Conservation (phyloP, 2,329 filamentous ascomycete genomes). For the Malbranchea zuffiana region DNA sequence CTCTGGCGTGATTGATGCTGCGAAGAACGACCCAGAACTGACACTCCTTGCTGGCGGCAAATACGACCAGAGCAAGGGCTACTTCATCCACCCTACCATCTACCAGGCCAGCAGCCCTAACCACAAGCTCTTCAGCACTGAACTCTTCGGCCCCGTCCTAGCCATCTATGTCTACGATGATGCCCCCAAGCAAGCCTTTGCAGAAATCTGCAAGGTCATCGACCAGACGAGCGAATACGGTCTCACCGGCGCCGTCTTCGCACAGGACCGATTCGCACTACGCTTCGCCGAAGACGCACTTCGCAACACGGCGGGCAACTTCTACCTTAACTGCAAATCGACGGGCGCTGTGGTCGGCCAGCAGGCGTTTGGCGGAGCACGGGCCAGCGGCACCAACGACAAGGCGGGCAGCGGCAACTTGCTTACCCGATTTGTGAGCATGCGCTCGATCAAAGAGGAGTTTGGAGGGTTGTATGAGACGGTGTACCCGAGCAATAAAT, state of each 20-base stretch:
- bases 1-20: constrained; percentile 60
- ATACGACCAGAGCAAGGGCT: constrained; percentile 67
- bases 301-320: constrained; percentile 30
- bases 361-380: constrained; percentile 59
- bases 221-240: constrained; percentile 33
- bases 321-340: constrained; percentile 39
- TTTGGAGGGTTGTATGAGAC: constrained; percentile 54
- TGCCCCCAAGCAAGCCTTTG: constrained; percentile 41
- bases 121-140: constrained; percentile 63
- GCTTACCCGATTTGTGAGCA: constrained; percentile 54
- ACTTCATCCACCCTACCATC: constrained; percentile 73
- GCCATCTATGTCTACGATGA: constrained; percentile 70
- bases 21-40: constrained; percentile 61
- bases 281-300: constrained; percentile 27
- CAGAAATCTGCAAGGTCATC: constrained; percentile 44
- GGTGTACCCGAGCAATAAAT: constrained; percentile 59
- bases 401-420: constrained; percentile 59
- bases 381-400: constrained; percentile 61
- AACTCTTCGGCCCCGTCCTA: constrained; percentile 73
- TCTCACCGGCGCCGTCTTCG: constrained; percentile 34
- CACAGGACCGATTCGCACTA: constrained; percentile 27
- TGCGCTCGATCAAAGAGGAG: constrained; percentile 63
- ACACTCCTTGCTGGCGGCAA: constrained; percentile 63
- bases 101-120: constrained; percentile 62
- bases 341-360: constrained; percentile 64